phyloP scores from a whole-genome alignment of 768 basidiomycete genomes.

The Boletus reticulatus region DNA sequence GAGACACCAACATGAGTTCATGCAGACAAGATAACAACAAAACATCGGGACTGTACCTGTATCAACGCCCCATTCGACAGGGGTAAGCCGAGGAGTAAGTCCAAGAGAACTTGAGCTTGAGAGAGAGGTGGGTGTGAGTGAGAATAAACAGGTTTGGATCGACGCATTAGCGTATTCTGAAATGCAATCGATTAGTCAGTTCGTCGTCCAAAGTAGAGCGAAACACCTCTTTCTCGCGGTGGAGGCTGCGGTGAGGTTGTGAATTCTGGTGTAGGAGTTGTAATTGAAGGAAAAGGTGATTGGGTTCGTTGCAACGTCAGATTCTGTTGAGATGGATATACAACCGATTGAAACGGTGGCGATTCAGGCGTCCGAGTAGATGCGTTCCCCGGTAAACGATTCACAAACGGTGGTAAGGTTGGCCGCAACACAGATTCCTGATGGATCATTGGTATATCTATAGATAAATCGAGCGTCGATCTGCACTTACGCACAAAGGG shows the following conservation, averaged over 20 bases:
- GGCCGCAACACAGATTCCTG: neutral
- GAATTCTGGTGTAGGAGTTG: neutral
- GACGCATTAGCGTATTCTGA: constrained; percentile 15
- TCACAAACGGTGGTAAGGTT: neutral
- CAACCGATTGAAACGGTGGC: neutral
- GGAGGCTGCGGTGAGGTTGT: neutral
- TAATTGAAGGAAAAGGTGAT: neutral
- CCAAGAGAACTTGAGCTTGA: neutral
- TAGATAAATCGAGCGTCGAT: neutral
- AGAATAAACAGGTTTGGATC: constrained; percentile 9
- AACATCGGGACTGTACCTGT: neutral
- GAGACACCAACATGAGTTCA: neutral
- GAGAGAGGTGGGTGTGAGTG: neutral
- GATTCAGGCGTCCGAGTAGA: neutral
- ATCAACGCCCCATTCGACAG: constrained; percentile 10
- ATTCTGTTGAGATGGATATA: neutral
- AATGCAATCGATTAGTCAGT: neutral
- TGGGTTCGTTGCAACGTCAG: neutral
- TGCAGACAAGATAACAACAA: neutral
- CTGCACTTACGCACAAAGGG: neutral
- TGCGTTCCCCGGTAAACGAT: neutral
- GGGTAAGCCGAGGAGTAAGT: neutral
- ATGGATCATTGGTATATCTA: neutral
- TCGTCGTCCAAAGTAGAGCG: neutral
- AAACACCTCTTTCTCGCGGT: neutral